Evolutionary conservation across 345 rosid species (phyloP).

Genomic region (Dipteronia dyeriana): DNA sequence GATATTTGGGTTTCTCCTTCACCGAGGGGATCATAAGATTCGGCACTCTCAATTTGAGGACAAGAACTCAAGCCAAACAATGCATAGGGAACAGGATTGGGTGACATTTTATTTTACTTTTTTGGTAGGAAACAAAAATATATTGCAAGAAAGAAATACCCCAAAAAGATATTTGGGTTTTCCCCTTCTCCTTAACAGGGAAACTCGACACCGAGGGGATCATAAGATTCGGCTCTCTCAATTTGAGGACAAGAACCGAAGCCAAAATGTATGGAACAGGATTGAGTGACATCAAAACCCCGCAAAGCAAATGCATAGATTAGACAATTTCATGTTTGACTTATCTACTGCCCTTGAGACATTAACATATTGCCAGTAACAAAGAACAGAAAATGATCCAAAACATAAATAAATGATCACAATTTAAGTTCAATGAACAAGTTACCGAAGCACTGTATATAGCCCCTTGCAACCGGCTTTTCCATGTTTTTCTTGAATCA

Average conservation of each 20-base stretch:
- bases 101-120: too few relatives aligned
- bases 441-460: slow-evolving; percentile 86
- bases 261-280: neutral
- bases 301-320: neutral
- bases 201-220: neutral
- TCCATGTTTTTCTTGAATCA: slow-evolving; percentile 76
- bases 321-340: slow-evolving; percentile 2
- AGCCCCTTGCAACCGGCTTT: slow-evolving; percentile 84
- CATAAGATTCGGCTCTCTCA: neutral
- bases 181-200: neutral
- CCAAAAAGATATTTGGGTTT: too few relatives aligned
- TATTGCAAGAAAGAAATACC: too few relatives aligned
- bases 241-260: slow-evolving; percentile 1
- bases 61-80: neutral
- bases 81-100: neutral
- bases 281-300: neutral
- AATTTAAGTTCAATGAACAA: slow-evolving; percentile 9
- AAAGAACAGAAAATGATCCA: neutral
- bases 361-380: neutral
- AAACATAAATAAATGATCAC: neutral
- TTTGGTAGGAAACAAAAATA: too few relatives aligned
- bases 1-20: neutral
- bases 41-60: neutral
- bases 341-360: neutral
- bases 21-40: neutral